Evolutionary conservation across 2,329 filamentous ascomycete genomes (phyloP).

Genomic region (Samsoniella hepiali): DNA sequence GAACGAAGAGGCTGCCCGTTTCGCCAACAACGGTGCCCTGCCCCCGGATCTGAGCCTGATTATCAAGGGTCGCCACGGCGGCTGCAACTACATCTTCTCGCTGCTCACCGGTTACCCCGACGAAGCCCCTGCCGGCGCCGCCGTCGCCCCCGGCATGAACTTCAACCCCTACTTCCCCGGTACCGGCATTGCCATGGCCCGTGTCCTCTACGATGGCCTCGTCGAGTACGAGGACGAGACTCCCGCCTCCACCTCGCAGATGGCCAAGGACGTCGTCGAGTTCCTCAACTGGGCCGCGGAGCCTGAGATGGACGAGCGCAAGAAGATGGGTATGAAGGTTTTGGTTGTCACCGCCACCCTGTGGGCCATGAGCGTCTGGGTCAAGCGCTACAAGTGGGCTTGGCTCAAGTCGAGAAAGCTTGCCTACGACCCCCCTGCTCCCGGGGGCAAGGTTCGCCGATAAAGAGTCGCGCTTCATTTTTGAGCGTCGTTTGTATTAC

Average conservation of each 20-base stretch:
- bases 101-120: constrained; percentile 97
- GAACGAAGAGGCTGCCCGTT: constrained; percentile 97
- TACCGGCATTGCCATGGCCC: constrained; percentile 97
- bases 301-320: constrained; percentile 98
- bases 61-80: constrained; percentile 94
- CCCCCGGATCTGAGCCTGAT: constrained; percentile 97
- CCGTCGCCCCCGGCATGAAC: constrained; percentile 86
- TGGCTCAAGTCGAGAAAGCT: constrained; percentile 95
- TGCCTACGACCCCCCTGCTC: constrained; percentile 73
- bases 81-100: constrained; percentile 97
- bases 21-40: constrained; percentile 96
- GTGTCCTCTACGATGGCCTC: constrained; percentile 94
- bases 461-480: constrained; percentile 33
- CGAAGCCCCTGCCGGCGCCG: constrained; percentile 85
- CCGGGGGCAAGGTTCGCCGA: constrained; percentile 45
- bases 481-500: constrained; percentile 34
- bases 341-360: constrained; percentile 75
- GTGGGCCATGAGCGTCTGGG: constrained; percentile 87
- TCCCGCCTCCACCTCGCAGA: constrained; percentile 91
- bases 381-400: constrained; percentile 99
- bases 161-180: constrained; percentile 99
- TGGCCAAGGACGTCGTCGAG: constrained; percentile 99
- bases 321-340: constrained; percentile 99
- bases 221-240: constrained; percentile 98
- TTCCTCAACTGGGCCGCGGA: constrained; percentile 99